Base-by-base conservation (phyloP, 2,329 filamentous ascomycete species). In the Leptographium radiaticola region DNA sequence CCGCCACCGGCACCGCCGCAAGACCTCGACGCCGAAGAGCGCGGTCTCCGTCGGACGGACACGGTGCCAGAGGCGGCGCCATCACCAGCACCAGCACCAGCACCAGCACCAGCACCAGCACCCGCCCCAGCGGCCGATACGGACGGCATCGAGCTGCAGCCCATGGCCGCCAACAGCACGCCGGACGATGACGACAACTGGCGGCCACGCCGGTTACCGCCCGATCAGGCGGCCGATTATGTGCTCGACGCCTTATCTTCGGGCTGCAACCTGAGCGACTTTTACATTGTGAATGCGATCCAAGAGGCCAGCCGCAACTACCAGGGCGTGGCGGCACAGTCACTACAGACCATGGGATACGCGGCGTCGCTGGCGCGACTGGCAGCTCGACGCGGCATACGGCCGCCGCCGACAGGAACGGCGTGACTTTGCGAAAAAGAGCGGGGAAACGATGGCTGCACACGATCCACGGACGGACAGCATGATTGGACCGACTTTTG, bases 21-120 rank as follows among this genome's bases (percentile, higher is more conserved):
- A 60, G 75, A 80, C 57, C 64, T 76, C 52, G 79, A 81, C 59
- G 72, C 75, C 1, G 79, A 80, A 59, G 79, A 82, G 62, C 71
- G 77, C 15, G 78, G 76, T 3, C 67, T 77, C 9, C 62, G 70
- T 43, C 66, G 72, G 55, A 8, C 20, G 13, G n/a, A 16, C 39
- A 16, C 25, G 25, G 25, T 25, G 25, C 25, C 25, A 25, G 25
- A 25, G 5, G 25, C 25, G 3, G 25, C 25, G 25, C 25, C 25
- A 25, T 2, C 25, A 25, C 25, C 25, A 25, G 25, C 25, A 25
- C 25, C 25, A 25, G 25, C 25, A 25, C 25, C 25, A 5, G 25
- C 25, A 25, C 25, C 25, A 25, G n/a, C 25, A 25, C 25, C 25
- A 25, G 25, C 25, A 25, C 25, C 25, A 25, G 25, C 25, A 25